Evolutionary conservation across 2,329 filamentous ascomycete genomes (phyloP).

Genomic region (Coccinonectria pachysandricola): DNA sequence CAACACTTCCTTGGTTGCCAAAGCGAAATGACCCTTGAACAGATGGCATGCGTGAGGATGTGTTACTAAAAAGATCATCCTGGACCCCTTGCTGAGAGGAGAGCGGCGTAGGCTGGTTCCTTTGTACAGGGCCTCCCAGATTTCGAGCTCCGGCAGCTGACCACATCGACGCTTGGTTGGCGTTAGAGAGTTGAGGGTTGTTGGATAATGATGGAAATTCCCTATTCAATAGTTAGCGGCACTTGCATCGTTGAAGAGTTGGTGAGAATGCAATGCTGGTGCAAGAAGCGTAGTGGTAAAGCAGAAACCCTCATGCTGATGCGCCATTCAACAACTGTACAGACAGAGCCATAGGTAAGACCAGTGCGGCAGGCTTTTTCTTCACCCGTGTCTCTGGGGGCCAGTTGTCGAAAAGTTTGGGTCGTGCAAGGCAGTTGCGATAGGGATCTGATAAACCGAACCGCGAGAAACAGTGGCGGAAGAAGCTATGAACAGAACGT

Average conservation of each 20-base stretch:
- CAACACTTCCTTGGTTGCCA: slow-evolving; percentile 34
- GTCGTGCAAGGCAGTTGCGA: too few species aligned
- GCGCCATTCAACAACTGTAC: slow-evolving; percentile 22
- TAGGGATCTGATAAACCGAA: too few species aligned
- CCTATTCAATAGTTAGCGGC: too few species aligned
- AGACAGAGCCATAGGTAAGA: too few species aligned
- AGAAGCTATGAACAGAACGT: slow-evolving; percentile 32
- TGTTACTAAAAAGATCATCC: slow-evolving; percentile 35
- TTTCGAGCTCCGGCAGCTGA: slow-evolving; percentile 38
- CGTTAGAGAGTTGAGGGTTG: slow-evolving; percentile 42
- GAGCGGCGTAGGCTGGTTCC: slow-evolving; percentile 41
- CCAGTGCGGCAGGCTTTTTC: too few species aligned
- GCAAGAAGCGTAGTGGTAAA: slow-evolving; percentile 2
- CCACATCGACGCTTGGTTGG: slow-evolving; percentile 44
- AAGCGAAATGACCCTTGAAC: slow-evolving; percentile 44
- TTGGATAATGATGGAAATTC: slow-evolving; percentile 58
- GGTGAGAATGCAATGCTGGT: too few species aligned
- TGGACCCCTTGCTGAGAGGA: slow-evolving; percentile 41
- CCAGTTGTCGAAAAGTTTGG: too few species aligned
- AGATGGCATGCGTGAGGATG: slow-evolving; percentile 27
- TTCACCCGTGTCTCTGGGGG: too few species aligned
- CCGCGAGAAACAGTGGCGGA: too few species aligned
- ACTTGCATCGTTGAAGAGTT: too few species aligned
- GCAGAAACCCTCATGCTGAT: slow-evolving; percentile 23
- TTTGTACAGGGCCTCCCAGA: slow-evolving; percentile 37